Evolutionary conservation across 2,329 filamentous ascomycete species (phyloP).

Genomic region (Neofusicoccum laricinum): DNA sequence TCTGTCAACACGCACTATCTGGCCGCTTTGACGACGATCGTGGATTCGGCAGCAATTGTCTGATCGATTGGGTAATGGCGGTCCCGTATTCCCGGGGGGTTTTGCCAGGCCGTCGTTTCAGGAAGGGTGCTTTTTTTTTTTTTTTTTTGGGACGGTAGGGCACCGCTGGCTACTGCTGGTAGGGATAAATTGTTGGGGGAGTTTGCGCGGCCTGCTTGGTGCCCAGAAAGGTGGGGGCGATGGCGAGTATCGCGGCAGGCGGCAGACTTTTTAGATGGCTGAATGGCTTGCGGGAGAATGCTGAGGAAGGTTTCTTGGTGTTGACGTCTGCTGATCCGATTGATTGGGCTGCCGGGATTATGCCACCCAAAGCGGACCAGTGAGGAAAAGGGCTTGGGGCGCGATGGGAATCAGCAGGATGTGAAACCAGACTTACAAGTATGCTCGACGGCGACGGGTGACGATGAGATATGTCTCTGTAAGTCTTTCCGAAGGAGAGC

Average conservation of each 20-base stretch:
- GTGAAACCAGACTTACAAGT: conserved; percentile 3
- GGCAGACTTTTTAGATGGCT: background rate
- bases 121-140: background rate
- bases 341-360: background rate
- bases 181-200: background rate
- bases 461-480: background rate
- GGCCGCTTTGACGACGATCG: background rate
- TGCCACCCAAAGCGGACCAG: background rate
- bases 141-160: background rate
- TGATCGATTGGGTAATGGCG: background rate
- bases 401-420: background rate
- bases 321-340: background rate
- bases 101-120: background rate
- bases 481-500: background rate
- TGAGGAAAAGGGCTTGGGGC: no score
- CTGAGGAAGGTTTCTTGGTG: background rate
- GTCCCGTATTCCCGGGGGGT: background rate
- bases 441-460: background rate
- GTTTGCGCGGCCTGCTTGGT: background rate
- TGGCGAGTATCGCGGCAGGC: background rate
- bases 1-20: background rate
- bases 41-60: background rate
- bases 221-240: background rate
- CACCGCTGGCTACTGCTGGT: background rate
- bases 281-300: background rate